Evolutionary conservation across 805 yeast species (phyloP).

Genomic region (Kluyveromyces starmeri): DNA sequence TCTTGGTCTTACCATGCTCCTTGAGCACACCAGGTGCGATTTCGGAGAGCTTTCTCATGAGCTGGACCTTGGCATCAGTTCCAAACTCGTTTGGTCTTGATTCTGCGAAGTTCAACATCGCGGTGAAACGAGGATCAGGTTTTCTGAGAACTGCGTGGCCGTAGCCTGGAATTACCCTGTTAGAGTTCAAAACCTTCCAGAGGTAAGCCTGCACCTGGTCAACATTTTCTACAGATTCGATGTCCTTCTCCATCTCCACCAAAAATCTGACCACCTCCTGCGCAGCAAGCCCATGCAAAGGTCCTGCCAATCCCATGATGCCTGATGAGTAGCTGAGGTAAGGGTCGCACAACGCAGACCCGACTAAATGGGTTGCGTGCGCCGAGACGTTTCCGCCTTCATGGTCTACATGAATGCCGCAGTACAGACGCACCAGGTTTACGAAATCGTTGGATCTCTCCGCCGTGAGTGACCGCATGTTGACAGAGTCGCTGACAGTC

Average conservation of each 20-base stretch:
- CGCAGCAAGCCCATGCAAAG: slow-evolving; percentile 80
- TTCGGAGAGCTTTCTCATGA: slow-evolving; percentile 56
- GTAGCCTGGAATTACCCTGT: slow-evolving; percentile 83
- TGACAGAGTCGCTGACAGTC: slow-evolving; percentile 31
- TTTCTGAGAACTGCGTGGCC: slow-evolving; percentile 84
- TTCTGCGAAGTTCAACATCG: slow-evolving; percentile 64
- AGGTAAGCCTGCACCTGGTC: slow-evolving; percentile 61
- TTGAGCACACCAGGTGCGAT: slow-evolving; percentile 69
- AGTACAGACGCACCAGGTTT: slow-evolving; percentile 63
- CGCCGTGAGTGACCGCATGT: slow-evolving; percentile 20
- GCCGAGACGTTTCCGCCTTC: slow-evolving; percentile 88
- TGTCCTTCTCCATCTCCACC: slow-evolving; percentile 47
- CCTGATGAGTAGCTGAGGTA: slow-evolving; percentile 75
- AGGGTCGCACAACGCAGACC: slow-evolving; percentile 75
- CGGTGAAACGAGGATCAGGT: slow-evolving; percentile 73
- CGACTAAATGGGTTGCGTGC: slow-evolving; percentile 78
- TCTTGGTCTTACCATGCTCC: slow-evolving; percentile 76
- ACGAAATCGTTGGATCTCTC: slow-evolving; percentile 49
- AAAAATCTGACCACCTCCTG: slow-evolving; percentile 78
- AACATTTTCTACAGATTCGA: slow-evolving; percentile 24
- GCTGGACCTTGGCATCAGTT: slow-evolving; percentile 66
- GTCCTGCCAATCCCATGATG: slow-evolving; percentile 79
- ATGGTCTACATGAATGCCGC: slow-evolving; percentile 71
- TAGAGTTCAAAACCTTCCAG: slow-evolving; percentile 71
- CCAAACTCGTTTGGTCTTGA: slow-evolving; percentile 71